These are phyloP conservation scores for Yamadazyma dushanensis DNA, from an alignment of 1,139 yeast species.

Conservation along the genomic window DNA sequence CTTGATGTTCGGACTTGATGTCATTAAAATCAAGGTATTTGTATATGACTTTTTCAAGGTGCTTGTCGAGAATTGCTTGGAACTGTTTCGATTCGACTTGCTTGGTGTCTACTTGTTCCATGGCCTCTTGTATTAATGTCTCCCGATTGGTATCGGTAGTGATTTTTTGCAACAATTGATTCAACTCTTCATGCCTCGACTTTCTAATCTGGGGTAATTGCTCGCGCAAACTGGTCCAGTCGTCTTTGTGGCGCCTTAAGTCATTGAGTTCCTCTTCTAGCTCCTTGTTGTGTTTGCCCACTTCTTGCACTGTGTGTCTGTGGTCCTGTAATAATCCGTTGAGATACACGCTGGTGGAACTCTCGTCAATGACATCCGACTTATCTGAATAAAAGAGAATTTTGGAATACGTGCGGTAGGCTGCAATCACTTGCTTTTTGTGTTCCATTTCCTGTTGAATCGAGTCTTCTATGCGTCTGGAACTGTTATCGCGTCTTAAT, in stretches of 20 bases:
- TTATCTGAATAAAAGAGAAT: constrained; percentile 36
- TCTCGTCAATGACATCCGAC: constrained; percentile 38
- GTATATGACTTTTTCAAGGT: constrained; percentile 1
- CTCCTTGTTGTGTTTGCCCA: constrained; percentile 1
- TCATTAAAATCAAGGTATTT: constrained; percentile 4
- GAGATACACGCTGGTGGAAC: constrained; percentile 27
- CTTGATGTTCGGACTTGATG: not conserved
- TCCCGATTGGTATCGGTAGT: not conserved
- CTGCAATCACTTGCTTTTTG: constrained; percentile 27
- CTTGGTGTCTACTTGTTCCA: not conserved
- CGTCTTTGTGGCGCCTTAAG: not conserved
- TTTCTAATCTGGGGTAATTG: not conserved
- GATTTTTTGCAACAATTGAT: not conserved
- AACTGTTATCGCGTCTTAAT: constrained; percentile 12
- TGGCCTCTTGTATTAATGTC: not conserved
- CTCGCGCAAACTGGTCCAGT: no score
- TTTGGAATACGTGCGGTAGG: constrained; percentile 25
- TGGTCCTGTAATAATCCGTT: constrained; percentile 8
- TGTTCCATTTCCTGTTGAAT: constrained; percentile 7
- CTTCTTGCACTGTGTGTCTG: not conserved
- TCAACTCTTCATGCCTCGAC: not conserved
- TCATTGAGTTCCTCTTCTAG: constrained; percentile 2
- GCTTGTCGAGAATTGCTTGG: not conserved
- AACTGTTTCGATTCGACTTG: not conserved
- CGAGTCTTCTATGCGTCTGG: constrained; percentile 4